Percentiles rank a stretch among this genome's conserved stretches.
Conservation (phyloP, 1,284 basidiomycete species). For the Ganoderma multipileum region DNA sequence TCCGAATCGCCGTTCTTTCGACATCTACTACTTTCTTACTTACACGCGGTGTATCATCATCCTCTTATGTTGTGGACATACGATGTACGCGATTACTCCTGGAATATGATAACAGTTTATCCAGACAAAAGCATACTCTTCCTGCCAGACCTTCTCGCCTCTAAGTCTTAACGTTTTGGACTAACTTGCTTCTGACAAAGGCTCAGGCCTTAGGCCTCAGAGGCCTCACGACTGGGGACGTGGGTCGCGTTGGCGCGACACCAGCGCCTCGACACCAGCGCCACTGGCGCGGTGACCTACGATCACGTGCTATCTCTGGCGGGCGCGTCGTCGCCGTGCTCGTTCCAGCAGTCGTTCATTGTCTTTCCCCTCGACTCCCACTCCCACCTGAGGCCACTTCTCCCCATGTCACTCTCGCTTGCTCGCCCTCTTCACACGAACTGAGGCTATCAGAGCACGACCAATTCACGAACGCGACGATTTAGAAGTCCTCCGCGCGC, state of each 20-base stretch:
- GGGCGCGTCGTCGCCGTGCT: conserved; percentile 19
- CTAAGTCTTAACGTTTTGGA: background rate
- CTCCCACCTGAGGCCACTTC: background rate
- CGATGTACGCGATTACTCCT: background rate
- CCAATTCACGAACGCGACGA: background rate
- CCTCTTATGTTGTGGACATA: background rate
- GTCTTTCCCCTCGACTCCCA: conserved; percentile 2
- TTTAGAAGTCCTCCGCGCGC: background rate
- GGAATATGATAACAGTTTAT: background rate
- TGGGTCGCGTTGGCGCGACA: no score
- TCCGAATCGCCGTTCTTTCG: background rate
- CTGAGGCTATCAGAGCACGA: background rate
- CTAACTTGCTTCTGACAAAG: no score
- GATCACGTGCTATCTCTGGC: conserved; percentile 22
- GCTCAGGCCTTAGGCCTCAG: no score
- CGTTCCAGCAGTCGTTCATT: conserved; percentile 11
- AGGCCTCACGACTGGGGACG: no score
- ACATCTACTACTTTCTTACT: background rate
- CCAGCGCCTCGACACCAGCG: no score
- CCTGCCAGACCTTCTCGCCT: background rate
- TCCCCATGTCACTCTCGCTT: conserved; percentile 13
- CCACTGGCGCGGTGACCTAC: conserved; percentile 12
- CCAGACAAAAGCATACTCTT: background rate
- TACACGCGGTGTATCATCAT: background rate
- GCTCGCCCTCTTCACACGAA: background rate